Base-by-base conservation (phyloP, 768 basidiomycete species). In the Boletus insuetus region DNA sequence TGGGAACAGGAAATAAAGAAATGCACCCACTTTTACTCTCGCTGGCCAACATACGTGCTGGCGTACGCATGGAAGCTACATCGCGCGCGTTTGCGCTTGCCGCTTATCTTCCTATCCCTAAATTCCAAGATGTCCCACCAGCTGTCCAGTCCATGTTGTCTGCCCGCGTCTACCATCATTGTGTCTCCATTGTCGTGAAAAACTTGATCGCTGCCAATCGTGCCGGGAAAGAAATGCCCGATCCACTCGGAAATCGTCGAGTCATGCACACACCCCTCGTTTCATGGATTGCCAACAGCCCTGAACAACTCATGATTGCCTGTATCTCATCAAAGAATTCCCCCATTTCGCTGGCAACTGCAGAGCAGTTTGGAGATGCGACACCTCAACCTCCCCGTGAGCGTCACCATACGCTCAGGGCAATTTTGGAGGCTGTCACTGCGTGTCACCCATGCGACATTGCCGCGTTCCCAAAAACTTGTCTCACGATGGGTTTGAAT, bases 11-110 rank as follows among this genome's bases (percentile, higher is more conserved):
- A 1, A 19, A 31, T 5, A 64, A 66, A 37, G 56, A 61, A 4
- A 73, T 69, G 35, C 70, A 75, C 40, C 74, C 71, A 0, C 50
- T 74, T 0, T 55, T 74, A 0, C 51, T 75, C 9, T 67, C 57
- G 0, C 41, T 74, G 6, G 70, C 70, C 12, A 75, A 77, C 52
- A 67, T 77, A 0, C 50, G 61, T 32, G 58, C 63, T 34, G 64
- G 62, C 1, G 58, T 73, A 32, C 59, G 59, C 1, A 71, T 65
- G 56, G 74, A 75, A 48, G 66, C 72, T 0, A 68, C 66, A 2
- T 67, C 66, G n/a, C 65, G 73, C 45, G 42, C 58, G 0, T 76
- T 65, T 20, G 51, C 64, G 1, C 54, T 73, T 1, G 56, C 60
- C 3, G 71, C 68, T 2, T 61, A 73, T 6, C 60, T 74, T 1